Evolutionary conservation across 805 yeast species (phyloP).

Genomic region (Clavispora vitiphila): DNA sequence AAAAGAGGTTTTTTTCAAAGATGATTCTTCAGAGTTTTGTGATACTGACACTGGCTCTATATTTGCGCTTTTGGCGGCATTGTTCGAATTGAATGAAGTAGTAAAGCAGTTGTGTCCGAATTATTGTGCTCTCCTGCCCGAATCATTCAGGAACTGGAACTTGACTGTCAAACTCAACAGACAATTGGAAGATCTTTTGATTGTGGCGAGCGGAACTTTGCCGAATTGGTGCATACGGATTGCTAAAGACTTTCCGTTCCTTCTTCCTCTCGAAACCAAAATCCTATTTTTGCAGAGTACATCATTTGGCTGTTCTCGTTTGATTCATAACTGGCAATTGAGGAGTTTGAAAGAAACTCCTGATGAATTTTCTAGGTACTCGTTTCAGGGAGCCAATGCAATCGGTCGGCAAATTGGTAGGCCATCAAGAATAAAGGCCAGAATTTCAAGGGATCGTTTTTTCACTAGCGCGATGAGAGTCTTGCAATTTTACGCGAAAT

Average conservation of each 20-base stretch:
- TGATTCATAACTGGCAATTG: slow-evolving; percentile 72
- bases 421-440: slow-evolving; percentile 70
- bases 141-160: slow-evolving; percentile 65
- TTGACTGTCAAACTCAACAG: slow-evolving; percentile 80
- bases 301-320: slow-evolving; percentile 83
- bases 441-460: slow-evolving; percentile 65
- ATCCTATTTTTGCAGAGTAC: slow-evolving; percentile 76
- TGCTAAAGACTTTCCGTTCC: slow-evolving; percentile 71
- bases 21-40: slow-evolving; percentile 18
- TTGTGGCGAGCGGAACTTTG: slow-evolving; percentile 79
- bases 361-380: not conserved
- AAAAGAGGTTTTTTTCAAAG: slow-evolving; percentile 3
- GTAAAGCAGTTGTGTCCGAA: slow-evolving; percentile 11
- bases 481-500: slow-evolving; percentile 65
- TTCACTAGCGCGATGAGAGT: slow-evolving; percentile 77
- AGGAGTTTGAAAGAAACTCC: slow-evolving; percentile 32
- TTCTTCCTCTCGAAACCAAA: slow-evolving; percentile 81
- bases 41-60: slow-evolving; percentile 34
- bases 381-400: not conserved
- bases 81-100: slow-evolving; percentile 36
- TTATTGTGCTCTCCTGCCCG: slow-evolving; percentile 11
- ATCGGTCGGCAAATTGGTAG: slow-evolving; percentile 57
- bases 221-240: slow-evolving; percentile 81
- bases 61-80: slow-evolving; percentile 43
- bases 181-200: slow-evolving; percentile 83